Conservation (phyloP, 768 basidiomycete species). For the Suillus fuscotomentosus region DNA sequence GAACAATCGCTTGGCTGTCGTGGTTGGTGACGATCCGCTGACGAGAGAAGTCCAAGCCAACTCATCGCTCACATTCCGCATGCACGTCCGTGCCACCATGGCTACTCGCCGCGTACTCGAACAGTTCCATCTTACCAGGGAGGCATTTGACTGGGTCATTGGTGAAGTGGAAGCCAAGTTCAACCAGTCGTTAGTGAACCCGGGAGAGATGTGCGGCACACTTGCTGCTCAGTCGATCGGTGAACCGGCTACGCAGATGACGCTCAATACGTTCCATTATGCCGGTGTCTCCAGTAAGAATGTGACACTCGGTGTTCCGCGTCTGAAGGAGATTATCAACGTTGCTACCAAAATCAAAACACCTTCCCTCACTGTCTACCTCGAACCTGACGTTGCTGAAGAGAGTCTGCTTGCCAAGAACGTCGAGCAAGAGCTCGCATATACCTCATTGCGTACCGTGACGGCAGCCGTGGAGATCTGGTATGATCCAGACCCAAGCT, state of each 20-base stretch:
- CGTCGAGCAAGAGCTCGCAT: constrained; percentile 91
- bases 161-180: constrained; percentile 95
- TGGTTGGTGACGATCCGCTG: constrained; percentile 82
- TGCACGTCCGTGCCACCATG: constrained; percentile 89
- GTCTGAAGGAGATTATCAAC: constrained; percentile 99
- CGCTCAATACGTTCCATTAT: constrained; percentile 99
- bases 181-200: constrained; percentile 87
- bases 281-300: constrained; percentile 99
- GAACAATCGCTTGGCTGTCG: constrained; percentile 74
- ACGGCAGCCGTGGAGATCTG: constrained; percentile 96
- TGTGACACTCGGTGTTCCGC: constrained; percentile 98
- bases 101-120: constrained; percentile 87
- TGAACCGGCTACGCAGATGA: constrained; percentile 99
- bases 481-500: constrained; percentile 91
- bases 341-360: constrained; percentile 99
- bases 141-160: constrained; percentile 97
- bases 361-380: constrained; percentile 91
- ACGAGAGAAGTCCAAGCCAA: constrained; percentile 81
- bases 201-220: constrained; percentile 99
- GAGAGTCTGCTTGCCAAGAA: constrained; percentile 71
- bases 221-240: constrained; percentile 98
- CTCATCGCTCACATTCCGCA: constrained; percentile 88
- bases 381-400: constrained; percentile 66
- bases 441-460: constrained; percentile 90
- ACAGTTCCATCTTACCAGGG: constrained; percentile 80